These are phyloP conservation scores for Auricularia cornea DNA, from an alignment of 768 basidiomycete genomes.

Conservation along the genomic window DNA sequence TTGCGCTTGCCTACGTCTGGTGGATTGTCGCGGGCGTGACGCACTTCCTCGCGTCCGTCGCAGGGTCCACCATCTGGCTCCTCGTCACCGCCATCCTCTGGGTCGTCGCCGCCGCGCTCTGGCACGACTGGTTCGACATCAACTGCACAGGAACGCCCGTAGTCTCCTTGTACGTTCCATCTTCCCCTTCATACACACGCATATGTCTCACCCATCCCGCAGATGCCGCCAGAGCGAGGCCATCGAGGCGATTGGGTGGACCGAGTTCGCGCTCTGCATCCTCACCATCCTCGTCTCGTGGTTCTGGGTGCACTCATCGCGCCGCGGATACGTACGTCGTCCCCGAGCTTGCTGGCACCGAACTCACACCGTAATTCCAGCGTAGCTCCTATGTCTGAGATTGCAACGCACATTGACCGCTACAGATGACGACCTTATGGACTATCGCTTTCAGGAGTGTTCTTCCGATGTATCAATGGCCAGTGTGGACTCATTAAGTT, in stretches of 20 bases:
- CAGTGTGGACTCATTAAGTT: too few species aligned
- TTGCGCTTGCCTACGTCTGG: conserved; percentile 58
- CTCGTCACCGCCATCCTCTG: conserved; percentile 55
- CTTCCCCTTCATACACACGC: background rate
- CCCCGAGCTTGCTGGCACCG: background rate
- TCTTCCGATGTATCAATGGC: too few species aligned
- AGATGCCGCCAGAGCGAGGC: conserved; percentile 68
- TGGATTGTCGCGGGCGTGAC: conserved; percentile 61
- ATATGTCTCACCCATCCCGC: conserved; percentile 3
- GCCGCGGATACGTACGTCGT: background rate
- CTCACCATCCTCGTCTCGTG: conserved; percentile 49
- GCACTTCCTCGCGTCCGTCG: conserved; percentile 65
- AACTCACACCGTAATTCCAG: too few species aligned
- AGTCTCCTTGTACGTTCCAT: conserved; percentile 39
- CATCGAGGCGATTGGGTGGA: conserved; percentile 69
- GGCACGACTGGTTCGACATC: conserved; percentile 59
- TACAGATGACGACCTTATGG: too few species aligned
- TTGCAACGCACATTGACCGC: too few species aligned
- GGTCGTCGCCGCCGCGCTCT: conserved; percentile 61
- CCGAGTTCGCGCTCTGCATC: conserved; percentile 56
- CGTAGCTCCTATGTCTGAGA: too few species aligned
- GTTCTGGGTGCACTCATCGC: conserved; percentile 32
- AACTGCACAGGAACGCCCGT: conserved; percentile 45
- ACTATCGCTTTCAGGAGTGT: too few species aligned
- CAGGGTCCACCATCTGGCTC: conserved; percentile 71